Evolutionary conservation across 75 land plant genomes (phyloP).

Genomic region (Selaginella moellendorffii): DNA sequence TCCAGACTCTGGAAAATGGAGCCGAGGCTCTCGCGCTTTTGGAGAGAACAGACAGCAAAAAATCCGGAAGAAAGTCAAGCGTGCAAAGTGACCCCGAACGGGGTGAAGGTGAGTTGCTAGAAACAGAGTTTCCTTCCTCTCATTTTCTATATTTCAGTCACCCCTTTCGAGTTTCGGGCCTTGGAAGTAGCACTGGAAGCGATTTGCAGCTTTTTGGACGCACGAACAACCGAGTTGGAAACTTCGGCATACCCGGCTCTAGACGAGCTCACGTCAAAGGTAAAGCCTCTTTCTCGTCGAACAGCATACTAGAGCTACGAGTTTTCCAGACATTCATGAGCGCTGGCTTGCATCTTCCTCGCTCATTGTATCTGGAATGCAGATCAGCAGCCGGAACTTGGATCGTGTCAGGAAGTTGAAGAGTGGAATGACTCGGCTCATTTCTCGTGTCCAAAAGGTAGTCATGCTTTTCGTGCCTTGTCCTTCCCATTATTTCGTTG

Average conservation of each 20-base stretch:
- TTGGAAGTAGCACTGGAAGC: constrained; percentile 96
- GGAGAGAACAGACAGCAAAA: neutral
- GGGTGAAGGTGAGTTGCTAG: neutral
- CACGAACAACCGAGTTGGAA: constrained; percentile 92
- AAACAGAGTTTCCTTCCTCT: neutral
- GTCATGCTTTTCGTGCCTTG: too few species aligned
- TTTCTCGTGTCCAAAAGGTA: constrained; percentile 97
- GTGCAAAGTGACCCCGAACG: neutral
- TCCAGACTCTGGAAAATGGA: too few species aligned
- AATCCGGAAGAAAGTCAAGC: neutral
- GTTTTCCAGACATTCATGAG: too few species aligned
- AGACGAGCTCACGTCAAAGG: constrained; percentile 93
- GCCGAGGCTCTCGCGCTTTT: constrained; percentile 5
- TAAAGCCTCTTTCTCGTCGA: too few species aligned
- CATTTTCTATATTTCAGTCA: constrained; percentile 34
- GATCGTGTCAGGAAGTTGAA: constrained; percentile 91
- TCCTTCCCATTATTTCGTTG: too few species aligned
- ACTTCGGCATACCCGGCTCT: constrained; percentile 92
- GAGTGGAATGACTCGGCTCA: constrained; percentile 97
- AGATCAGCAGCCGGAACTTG: constrained; percentile 95
- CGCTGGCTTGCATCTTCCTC: neutral
- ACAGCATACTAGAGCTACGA: too few species aligned
- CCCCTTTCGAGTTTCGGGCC: constrained; percentile 95
- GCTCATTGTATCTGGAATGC: constrained; percentile 11
- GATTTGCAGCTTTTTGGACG: constrained; percentile 90